Evolutionary conservation across 768 basidiomycete species (phyloP).

Genomic region (Neoboletus subvelutipes): DNA sequence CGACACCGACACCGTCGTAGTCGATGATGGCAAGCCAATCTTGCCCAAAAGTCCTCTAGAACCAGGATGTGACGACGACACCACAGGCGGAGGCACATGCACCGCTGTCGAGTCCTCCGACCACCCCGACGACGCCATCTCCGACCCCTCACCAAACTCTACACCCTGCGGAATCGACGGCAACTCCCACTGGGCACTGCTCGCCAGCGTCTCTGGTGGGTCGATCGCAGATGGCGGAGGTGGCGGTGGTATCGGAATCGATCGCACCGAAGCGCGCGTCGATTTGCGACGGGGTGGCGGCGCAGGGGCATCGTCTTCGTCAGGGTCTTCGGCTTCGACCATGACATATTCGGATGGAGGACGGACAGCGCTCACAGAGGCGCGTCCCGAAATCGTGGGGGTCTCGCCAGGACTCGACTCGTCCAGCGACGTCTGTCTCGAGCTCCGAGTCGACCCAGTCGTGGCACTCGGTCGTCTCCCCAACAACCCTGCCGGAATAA

Average conservation of each 20-base stretch:
- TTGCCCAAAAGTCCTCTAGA: constrained; percentile 12
- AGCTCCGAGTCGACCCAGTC: constrained; percentile 31
- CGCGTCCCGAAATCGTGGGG: constrained; percentile 1
- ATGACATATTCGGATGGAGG: constrained; percentile 58
- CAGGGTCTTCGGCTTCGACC: constrained; percentile 52
- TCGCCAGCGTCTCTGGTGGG: constrained; percentile 36
- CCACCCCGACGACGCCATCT: constrained; percentile 57
- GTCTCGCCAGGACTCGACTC: constrained; percentile 14
- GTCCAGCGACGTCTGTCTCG: constrained; percentile 41
- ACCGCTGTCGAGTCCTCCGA: constrained; percentile 53
- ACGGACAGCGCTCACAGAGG: constrained; percentile 4
- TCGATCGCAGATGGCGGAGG: constrained; percentile 39
- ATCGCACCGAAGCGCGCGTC: constrained; percentile 25
- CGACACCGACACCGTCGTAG: constrained; percentile 14
- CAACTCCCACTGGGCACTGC: constrained; percentile 61
- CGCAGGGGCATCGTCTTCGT: constrained; percentile 29
- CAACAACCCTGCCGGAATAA: constrained; percentile 30
- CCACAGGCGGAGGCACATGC: constrained; percentile 22
- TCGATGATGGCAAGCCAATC: neutral
- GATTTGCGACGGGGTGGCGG: constrained; percentile 44
- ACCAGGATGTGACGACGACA: constrained; percentile 8
- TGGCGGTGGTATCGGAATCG: constrained; percentile 33
- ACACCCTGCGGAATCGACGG: constrained; percentile 56
- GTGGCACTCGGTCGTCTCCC: constrained; percentile 41
- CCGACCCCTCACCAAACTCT: constrained; percentile 48